A percentile compares a stretch with the other conserved stretches of the same genome.
Evolutionary conservation across 208 protist genomes (phyloP).

Genomic region (Balamuthia mandrillaris): DNA sequence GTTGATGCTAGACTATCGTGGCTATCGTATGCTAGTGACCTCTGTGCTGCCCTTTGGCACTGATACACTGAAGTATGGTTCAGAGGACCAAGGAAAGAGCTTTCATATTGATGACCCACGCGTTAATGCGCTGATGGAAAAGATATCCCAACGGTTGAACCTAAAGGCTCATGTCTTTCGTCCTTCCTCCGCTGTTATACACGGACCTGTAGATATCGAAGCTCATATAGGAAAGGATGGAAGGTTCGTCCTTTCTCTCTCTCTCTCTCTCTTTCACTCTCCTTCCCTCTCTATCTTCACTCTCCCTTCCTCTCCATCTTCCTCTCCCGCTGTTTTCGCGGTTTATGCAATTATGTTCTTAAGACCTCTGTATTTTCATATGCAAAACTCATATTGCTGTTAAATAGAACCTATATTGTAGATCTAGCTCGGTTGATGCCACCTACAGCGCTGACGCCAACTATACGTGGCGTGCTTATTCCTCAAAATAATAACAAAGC

Average conservation of each 20-base stretch:
- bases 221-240: not conserved
- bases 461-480: not conserved
- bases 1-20: constrained; percentile 38
- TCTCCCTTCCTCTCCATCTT: too few relatives aligned
- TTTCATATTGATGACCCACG: not conserved
- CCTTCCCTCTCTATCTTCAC: too few relatives aligned
- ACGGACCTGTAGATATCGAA: constrained; percentile 27
- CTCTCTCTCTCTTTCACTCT: too few relatives aligned
- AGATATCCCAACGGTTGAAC: not conserved
- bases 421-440: constrained; percentile 30
- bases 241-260: too few relatives aligned
- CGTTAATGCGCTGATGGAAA: constrained; percentile 12
- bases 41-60: constrained; percentile 30
- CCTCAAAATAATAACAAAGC: too few relatives aligned
- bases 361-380: too few relatives aligned
- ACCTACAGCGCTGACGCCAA: not conserved
- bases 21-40: constrained; percentile 36
- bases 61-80: constrained; percentile 36
- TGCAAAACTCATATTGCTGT: too few relatives aligned
- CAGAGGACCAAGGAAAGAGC: not conserved
- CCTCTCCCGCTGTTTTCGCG: too few relatives aligned
- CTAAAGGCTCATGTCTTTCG: constrained; percentile 11
- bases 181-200: not conserved
- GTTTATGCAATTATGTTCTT: too few relatives aligned
- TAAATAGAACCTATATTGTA: constrained; percentile 4